These are phyloP conservation scores for Tolypocladium ovalisporum DNA, from an alignment of 2,329 filamentous ascomycete species.

Conservation along the genomic window DNA sequence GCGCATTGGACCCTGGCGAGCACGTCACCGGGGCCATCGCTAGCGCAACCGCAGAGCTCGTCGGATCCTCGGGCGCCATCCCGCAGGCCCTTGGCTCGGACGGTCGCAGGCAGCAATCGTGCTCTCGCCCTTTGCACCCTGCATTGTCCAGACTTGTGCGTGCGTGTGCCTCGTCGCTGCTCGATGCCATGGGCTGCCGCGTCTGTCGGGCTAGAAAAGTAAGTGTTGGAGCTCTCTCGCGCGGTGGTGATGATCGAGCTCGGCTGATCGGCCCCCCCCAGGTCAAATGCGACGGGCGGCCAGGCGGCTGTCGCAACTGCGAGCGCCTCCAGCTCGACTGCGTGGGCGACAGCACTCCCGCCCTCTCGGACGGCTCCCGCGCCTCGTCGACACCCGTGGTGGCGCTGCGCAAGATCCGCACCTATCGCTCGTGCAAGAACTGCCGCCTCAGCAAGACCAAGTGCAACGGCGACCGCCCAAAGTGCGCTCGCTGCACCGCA, in stretches of 20 bases:
- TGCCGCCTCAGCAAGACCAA: conserved; percentile 30
- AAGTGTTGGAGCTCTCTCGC: not conserved
- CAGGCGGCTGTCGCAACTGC: conserved; percentile 30
- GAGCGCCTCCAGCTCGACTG: conserved; percentile 30
- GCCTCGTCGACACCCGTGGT: conserved; percentile 16
- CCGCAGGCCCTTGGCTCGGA: not conserved
- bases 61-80: not conserved
- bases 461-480: conserved; percentile 28
- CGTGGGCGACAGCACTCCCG: conserved; percentile 22
- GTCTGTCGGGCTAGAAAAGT: conserved; percentile 30
- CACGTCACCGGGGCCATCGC: conserved; percentile 8
- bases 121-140: not conserved
- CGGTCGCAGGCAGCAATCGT: not conserved
- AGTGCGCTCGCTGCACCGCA: conserved; percentile 22
- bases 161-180: not conserved
- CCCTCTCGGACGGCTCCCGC: conserved; percentile 8
- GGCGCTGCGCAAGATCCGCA: conserved; percentile 26
- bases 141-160: not conserved
- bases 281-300: conserved; percentile 31
- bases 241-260: not conserved
- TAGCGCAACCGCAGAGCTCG: conserved; percentile 3
- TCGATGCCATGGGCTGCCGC: conserved; percentile 25
- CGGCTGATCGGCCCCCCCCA: conserved; percentile 6
- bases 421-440: conserved; percentile 27
- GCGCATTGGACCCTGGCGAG: not conserved